These are phyloP conservation scores for Colletotrichum coccodes DNA, from an alignment of 2,329 filamentous ascomycete genomes.

Conservation along the genomic window DNA sequence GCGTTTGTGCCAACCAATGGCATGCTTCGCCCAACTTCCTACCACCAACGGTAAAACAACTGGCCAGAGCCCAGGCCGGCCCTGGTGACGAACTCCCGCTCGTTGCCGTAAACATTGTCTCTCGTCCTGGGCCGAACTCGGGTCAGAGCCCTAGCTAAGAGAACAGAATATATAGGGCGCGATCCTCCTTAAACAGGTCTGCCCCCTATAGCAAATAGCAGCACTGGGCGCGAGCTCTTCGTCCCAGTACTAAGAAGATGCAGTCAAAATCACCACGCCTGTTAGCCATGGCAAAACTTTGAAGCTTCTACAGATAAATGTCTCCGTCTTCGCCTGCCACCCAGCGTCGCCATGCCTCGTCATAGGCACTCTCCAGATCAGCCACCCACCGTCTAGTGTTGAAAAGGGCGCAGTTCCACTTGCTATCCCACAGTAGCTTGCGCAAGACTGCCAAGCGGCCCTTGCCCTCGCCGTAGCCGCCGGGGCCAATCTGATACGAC, in stretches of 20 bases:
- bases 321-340: constrained; percentile 88
- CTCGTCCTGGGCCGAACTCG: not conserved
- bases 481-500: constrained; percentile 60
- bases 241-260: not conserved
- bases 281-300: not conserved
- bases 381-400: constrained; percentile 91
- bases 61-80: not conserved
- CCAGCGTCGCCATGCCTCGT: constrained; percentile 90
- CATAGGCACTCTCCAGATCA: constrained; percentile 89
- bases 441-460: constrained; percentile 84
- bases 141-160: not conserved
- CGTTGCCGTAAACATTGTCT: not conserved
- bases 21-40: not conserved
- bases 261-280: not conserved
- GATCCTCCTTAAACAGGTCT: not conserved
- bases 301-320: constrained; percentile 74
- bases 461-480: constrained; percentile 61
- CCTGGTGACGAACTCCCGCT: not conserved
- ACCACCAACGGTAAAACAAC: not conserved
- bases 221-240: not conserved
- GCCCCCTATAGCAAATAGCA: not conserved
- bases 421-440: constrained; percentile 81
- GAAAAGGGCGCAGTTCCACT: constrained; percentile 90
- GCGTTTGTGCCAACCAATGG: not conserved
- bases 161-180: not conserved